Evolutionary conservation across 2,329 filamentous ascomycete genomes (phyloP).

Genomic region (Aureobasidium sp.): DNA sequence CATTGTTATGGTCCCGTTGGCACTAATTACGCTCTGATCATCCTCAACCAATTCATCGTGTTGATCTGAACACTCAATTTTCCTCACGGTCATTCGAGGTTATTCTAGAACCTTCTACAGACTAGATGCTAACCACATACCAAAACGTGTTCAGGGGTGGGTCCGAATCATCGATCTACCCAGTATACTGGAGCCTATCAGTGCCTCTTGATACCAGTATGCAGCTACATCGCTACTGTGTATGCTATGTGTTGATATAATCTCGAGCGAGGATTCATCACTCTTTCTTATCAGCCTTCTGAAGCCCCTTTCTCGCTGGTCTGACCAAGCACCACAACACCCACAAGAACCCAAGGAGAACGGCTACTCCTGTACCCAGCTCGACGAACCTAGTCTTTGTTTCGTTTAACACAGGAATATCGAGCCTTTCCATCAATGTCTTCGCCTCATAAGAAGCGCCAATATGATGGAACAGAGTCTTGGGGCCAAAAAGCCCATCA

Average conservation of each 20-base stretch:
- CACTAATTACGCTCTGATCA: neutral
- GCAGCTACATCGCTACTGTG: neutral
- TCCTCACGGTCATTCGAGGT: neutral
- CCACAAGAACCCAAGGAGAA: slow-evolving; percentile 36
- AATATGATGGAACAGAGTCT: slow-evolving; percentile 75
- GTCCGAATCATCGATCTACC: neutral
- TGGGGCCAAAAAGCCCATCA: slow-evolving; percentile 66
- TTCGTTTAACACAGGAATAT: slow-evolving; percentile 35
- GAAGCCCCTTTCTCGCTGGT: neutral
- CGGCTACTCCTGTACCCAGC: slow-evolving; percentile 33
- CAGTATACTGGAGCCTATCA: neutral
- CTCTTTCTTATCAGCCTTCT: neutral
- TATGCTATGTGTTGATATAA: neutral
- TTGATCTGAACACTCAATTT: neutral
- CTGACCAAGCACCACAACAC: slow-evolving; percentile 26
- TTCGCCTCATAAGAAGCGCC: slow-evolving; percentile 19
- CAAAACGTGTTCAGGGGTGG: neutral
- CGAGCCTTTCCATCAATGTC: slow-evolving; percentile 20
- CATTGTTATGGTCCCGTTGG: neutral
- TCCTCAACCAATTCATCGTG: neutral
- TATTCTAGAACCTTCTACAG: neutral
- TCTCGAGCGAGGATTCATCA: neutral
- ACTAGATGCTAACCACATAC: neutral
- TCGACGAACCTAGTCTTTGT: slow-evolving; percentile 29
- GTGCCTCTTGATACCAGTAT: neutral